Conservation (phyloP, 306 rosid genomes). For the Abrus pulchellus region DNA sequence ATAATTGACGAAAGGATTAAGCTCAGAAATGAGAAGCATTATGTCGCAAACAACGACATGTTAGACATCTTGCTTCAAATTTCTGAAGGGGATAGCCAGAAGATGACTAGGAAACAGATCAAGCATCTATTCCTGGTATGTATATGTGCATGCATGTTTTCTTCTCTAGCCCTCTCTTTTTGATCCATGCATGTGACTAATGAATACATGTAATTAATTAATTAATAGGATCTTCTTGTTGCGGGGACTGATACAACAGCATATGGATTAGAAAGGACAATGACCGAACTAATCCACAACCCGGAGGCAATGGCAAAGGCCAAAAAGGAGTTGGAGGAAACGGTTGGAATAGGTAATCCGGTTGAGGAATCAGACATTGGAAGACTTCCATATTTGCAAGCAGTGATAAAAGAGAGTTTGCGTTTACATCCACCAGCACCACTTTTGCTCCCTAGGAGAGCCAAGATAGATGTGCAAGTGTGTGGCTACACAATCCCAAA, state of each 20-base stretch:
- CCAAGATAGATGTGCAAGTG: no score
- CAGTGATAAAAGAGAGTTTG: constrained; percentile 63
- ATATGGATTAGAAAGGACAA: constrained; percentile 57
- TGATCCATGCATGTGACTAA: no score
- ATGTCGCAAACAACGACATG: constrained; percentile 43
- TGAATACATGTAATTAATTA: no score
- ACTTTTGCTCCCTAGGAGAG: no score
- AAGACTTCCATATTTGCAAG: constrained; percentile 65
- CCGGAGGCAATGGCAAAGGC: constrained; percentile 58
- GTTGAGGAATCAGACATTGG: constrained; percentile 64
- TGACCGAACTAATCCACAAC: constrained; percentile 57
- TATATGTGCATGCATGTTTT: no score
- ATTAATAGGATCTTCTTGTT: constrained; percentile 57
- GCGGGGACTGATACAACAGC: constrained; percentile 73
- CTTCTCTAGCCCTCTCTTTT: background rate
- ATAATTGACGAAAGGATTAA: constrained; percentile 46
- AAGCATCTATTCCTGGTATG: constrained; percentile 50
- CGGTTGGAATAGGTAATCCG: constrained; percentile 60
- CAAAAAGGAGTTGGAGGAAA: constrained; percentile 50
- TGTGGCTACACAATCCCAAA: no score
- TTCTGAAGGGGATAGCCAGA: constrained; percentile 38
- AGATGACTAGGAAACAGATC: constrained; percentile 41
- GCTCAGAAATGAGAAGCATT: constrained; percentile 1
- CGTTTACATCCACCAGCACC: constrained; percentile 60
- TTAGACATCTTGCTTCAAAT: constrained; percentile 56